Evolutionary conservation across 768 basidiomycete genomes (phyloP), one percentile per base, ranked within the genome.

Genomic region (Lactarius vividus): DNA sequence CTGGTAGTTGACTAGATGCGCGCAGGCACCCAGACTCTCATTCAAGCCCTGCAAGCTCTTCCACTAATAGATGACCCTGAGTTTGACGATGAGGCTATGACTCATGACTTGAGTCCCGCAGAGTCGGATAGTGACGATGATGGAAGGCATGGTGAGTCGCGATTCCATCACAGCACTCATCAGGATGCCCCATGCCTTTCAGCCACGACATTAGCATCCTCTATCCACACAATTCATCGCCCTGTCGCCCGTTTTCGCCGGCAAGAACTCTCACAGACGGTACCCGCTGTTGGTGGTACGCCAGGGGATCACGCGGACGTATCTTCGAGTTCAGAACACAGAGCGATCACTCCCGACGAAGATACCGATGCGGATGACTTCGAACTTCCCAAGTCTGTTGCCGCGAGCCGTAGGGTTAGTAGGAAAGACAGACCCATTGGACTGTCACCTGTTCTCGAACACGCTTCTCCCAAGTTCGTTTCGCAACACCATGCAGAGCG

Each of bases 161-260:
- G 20, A 53, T 31, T 55, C 52, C 55, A 26, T 61, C 37, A 53
- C 28, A 49, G 29, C 26, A 42, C 40, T 40, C 23, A 40, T 58
- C 8, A 10, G 26, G 57, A 20, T 46, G 42, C 28, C 37, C 37
- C 23, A 68, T 61, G 54, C 46, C 53, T 18, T 58, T 85, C 82
- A 72, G 65, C 78, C 73, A 60, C 82, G 79, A 44, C 52, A 3
- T 76, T 94, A 61, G 86, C 93, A 1, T 94, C 93, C 29, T 94
- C 93, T 13, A 93, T 94, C 52, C 93, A 94, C 73, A 85, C 93
- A 44, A 93, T 95, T 59, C 85, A 94, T 73, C 86, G 91, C 26
- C 92, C 92, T 26, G 75, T 92, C 33, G 89, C 89, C 7, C 87
- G 88, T 33, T 86, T 84, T 8, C 84, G 83, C 62, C 81, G 84